Base-by-base conservation (phyloP, 495 filamentous ascomycete genomes). In the Tetracladium setigerum region DNA sequence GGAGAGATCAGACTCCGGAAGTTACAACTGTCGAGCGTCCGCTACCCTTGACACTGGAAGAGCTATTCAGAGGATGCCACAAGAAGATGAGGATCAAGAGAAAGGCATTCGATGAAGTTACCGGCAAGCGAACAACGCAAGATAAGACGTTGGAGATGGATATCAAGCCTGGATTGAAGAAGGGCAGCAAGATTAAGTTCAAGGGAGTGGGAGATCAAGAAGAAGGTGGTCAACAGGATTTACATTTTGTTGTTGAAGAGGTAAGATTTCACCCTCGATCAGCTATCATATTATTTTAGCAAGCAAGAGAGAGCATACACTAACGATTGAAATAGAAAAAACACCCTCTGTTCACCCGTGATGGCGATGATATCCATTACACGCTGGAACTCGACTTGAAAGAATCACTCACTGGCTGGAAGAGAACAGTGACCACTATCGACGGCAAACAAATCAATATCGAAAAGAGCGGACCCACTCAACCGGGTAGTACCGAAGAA, bases 51-150 rank as follows among this genome's bases (percentile, higher is more conserved):
- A 78, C 84, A 12, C 68, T 98, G 18, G 92, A 97, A 61, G 92
- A 98, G 58, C 65, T 97, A 38, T 96, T 75, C 67, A 76, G 64
- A 8, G 92, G 92, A 16, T 79, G 79, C 30, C 85, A 83, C 12
- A 98, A 98, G 77, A 95, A 94, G 73, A 87, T 98, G 69, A 91
- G 87, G 64, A 94, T 95, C 38, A 95, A 95, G 77, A 82, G 89
- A 56, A 97, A 97, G 76, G 86, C 80, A 30, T 97, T 88, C 56
- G 92, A 98, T 64, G 69, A 76, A 5, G 56, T 67, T 4, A 86
- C 75, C 19, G 87, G 88, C 36, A 95, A 89, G 68, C 79, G 85
- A 54, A 89, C 72, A 24, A 84, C 83, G 4, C 84, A 90, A 47
- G 94, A 98, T 49, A 84, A 89, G 49, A 86, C 95, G 8, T 64